These are phyloP conservation scores for Trichoderma erinaceum DNA, from an alignment of 495 filamentous ascomycete genomes.

Conservation along the genomic window DNA sequence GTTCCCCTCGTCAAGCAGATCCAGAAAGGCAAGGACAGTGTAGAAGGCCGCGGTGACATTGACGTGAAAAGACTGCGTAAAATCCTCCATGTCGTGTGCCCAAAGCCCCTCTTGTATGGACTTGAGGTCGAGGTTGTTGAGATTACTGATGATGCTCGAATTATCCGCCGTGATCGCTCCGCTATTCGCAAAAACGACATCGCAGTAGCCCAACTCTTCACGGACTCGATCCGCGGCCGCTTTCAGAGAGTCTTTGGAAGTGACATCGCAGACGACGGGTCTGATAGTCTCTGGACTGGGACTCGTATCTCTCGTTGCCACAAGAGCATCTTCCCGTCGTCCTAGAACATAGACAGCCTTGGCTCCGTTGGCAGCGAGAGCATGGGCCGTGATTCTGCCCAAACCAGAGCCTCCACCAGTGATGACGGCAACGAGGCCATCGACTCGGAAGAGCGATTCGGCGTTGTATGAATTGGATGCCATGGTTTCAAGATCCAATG, in stretches of 20 bases:
- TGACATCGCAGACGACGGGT: constrained; percentile 58
- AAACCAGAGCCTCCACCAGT: constrained; percentile 56
- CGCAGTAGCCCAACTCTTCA: constrained; percentile 42
- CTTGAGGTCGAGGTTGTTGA: constrained; percentile 38
- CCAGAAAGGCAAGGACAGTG: constrained; percentile 57
- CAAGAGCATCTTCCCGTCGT: constrained; percentile 47
- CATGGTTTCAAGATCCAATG: not conserved
- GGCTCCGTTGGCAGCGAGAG: constrained; percentile 59
- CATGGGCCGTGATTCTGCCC: constrained; percentile 58
- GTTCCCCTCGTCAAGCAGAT: constrained; percentile 38
- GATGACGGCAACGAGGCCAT: constrained; percentile 40
- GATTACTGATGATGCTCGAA: constrained; percentile 19
- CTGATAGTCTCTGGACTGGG: constrained; percentile 36
- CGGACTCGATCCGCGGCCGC: constrained; percentile 47
- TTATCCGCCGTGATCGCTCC: constrained; percentile 41
- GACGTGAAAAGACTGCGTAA: constrained; percentile 47
- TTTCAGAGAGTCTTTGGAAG: constrained; percentile 53
- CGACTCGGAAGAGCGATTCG: not conserved
- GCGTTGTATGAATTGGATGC: not conserved
- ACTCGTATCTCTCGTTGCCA: constrained; percentile 32
- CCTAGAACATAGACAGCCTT: constrained; percentile 64
- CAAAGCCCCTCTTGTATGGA: constrained; percentile 29
- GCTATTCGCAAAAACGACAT: constrained; percentile 61
- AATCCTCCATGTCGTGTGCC: constrained; percentile 42
- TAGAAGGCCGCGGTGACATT: constrained; percentile 58